Evolutionary conservation across 108 stramenopile genomes (phyloP), one percentile per base, ranked within the genome.

Genomic region (Discostella stelligeroides): DNA sequence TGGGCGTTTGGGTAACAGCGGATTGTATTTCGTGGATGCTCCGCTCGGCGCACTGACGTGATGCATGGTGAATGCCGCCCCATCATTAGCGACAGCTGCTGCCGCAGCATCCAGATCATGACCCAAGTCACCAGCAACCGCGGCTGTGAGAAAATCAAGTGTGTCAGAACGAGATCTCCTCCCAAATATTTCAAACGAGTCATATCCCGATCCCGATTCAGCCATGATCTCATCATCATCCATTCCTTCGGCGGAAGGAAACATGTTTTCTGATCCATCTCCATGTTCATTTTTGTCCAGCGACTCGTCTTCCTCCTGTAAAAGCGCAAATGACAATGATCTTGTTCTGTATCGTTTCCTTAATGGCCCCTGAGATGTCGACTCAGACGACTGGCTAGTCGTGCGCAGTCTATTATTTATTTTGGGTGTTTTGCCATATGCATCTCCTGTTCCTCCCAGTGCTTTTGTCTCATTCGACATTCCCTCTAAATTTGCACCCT

Each of bases 41-140:
- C 76, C 76, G 54, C 76, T 78, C 4, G 76, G 76, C 0, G 76
- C 76, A 25, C 69, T 70, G n/a, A 78, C 59, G 30, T 63, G 76
- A 40, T 78, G 76, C 63, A 66, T 70, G 5, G 64, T 49, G 27
- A 78, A 78, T 29, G 76, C 66, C 45, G 69, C 63, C 40, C 76
- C 76, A 40, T 66, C 55, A 21, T 48, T 53, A 37, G 68, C 69
- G 49, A 59, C 69, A 34, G 64, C 76, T 14, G 68, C 68, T 7
- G 64, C 25, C 41, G 76, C 76, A 13, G 76, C 76, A 58, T 78
- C 76, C 0, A 78, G 57, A 60, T 78, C 69, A 30, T 78, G 76
- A 21, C 76, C 76, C 69, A 78, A 70, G 51, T 68, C 76, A n/a
- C 76, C 76, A 8, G 76, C 76, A 60, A 78, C 69, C 15, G 76